These are phyloP conservation scores for Stentor roeselii DNA, from an alignment of 73 alveolate species.

Conservation along the genomic window DNA sequence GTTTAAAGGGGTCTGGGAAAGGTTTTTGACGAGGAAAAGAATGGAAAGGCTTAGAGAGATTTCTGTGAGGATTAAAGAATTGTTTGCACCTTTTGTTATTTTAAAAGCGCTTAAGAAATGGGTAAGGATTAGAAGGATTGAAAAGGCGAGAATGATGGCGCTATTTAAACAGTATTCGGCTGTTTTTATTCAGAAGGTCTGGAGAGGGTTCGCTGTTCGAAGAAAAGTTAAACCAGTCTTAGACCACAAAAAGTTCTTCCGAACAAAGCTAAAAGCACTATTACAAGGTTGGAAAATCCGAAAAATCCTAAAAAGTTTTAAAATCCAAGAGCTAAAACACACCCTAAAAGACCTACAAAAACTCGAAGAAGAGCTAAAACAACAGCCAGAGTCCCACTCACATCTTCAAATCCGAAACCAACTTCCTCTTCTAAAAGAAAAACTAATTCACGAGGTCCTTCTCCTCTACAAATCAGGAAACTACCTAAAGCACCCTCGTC, in stretches of 20 bases:
- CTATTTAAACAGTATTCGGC: neutral
- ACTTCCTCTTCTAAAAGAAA: neutral
- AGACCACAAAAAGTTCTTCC: neutral
- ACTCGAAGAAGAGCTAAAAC: neutral
- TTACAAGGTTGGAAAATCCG: neutral
- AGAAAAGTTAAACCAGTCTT: neutral
- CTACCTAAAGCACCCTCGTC: too few species aligned
- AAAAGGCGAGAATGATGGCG: neutral
- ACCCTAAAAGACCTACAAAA: neutral
- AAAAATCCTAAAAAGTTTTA: neutral
- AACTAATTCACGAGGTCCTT: neutral
- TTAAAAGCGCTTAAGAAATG: neutral
- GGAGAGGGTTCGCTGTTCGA: neutral
- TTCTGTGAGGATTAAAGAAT: neutral
- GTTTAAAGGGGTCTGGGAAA: neutral
- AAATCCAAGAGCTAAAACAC: too few species aligned
- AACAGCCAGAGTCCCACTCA: neutral
- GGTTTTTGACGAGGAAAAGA: neutral
- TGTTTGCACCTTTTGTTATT: neutral
- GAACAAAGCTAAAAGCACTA: neutral
- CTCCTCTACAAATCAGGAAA: neutral
- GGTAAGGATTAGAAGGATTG: neutral
- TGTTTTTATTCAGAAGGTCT: neutral
- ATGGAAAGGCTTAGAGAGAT: neutral
- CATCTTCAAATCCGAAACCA: neutral